Percentiles rank a stretch among this genome's conserved stretches.
phyloP scores from a whole-genome alignment of 495 filamentous ascomycete genomes.

The Bombardia bombarda region DNA sequence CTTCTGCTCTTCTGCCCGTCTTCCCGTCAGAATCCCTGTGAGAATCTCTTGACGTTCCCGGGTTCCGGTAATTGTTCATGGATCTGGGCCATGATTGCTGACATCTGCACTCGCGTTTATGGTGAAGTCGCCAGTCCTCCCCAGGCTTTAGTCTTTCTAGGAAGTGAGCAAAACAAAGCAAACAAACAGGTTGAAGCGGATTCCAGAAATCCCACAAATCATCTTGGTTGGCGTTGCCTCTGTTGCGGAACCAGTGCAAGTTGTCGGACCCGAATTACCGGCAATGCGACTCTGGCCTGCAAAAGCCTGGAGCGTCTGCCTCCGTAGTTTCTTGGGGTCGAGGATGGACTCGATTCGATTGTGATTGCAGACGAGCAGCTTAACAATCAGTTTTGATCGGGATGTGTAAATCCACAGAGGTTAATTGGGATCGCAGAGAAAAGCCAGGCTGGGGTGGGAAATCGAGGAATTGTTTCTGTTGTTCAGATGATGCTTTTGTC shows the following conservation, averaged over 20 bases:
- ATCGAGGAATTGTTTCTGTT: no score
- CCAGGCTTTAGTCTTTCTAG: no score
- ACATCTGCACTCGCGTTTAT: background rate
- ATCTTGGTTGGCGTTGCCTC: slow-evolving; percentile 1
- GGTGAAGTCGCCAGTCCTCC: no score
- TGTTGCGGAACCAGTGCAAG: background rate
- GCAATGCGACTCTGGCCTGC: slow-evolving; percentile 10
- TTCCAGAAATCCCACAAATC: slow-evolving; percentile 14
- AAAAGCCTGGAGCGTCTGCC: slow-evolving; percentile 13
- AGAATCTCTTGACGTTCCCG: no score
- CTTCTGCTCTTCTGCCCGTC: slow-evolving; percentile 8
- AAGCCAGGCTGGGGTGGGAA: no score
- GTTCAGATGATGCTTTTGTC: no score
- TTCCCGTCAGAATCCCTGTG: slow-evolving; percentile 8
- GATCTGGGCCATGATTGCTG: background rate
- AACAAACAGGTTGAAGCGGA: background rate
- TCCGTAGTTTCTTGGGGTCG: slow-evolving; percentile 10
- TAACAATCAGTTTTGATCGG: no score
- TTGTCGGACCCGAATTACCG: slow-evolving; percentile 14
- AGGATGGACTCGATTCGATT: background rate
- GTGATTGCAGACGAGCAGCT: no score
- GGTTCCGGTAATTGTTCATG: no score
- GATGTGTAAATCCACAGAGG: no score
- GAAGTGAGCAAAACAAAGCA: background rate
- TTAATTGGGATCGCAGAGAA: no score